phyloP scores from a whole-genome alignment of 345 rosid genomes.

The Laguncularia racemosa region DNA sequence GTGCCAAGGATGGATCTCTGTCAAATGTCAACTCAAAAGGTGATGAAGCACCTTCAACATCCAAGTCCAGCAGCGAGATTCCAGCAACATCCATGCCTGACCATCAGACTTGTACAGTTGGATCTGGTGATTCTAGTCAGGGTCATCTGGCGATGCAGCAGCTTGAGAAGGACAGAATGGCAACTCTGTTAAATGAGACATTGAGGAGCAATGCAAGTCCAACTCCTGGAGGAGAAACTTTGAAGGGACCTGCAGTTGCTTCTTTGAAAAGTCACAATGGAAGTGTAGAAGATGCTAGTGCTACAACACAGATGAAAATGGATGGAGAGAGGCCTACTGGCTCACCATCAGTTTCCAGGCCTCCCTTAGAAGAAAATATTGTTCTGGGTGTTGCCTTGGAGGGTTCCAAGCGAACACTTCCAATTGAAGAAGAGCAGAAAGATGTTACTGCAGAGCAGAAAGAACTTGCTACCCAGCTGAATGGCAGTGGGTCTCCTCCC shows the following conservation, averaged over 20 bases:
- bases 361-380: slow-evolving; percentile 67
- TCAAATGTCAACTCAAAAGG: slow-evolving; percentile 21
- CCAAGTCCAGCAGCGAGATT: slow-evolving; percentile 21
- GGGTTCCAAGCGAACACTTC: slow-evolving; percentile 84
- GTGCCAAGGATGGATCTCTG: slow-evolving; percentile 23
- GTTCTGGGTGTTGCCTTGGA: slow-evolving; percentile 88
- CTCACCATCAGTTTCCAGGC: slow-evolving; percentile 18
- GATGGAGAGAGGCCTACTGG: slow-evolving; percentile 24
- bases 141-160: slow-evolving; percentile 18
- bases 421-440: slow-evolving; percentile 61
- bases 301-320: slow-evolving; percentile 24
- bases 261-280: slow-evolving; percentile 15
- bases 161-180: slow-evolving; percentile 13
- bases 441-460: slow-evolving; percentile 30
- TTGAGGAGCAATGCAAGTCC: slow-evolving; percentile 14
- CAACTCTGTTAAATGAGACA: slow-evolving; percentile 17
- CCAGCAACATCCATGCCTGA: slow-evolving; percentile 10
- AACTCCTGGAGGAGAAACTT: slow-evolving; percentile 9
- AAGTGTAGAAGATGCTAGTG: slow-evolving; percentile 12
- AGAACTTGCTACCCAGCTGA: slow-evolving; percentile 43
- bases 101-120: slow-evolving; percentile 7
- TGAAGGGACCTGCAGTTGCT: slow-evolving; percentile 13
- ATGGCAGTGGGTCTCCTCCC: slow-evolving; percentile 21
- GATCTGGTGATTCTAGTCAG: slow-evolving; percentile 10
- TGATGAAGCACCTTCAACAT: slow-evolving; percentile 16